These are phyloP conservation scores for Aristolochia californica DNA, from an alignment of 164 flowering plant species.

Conservation along the genomic window DNA sequence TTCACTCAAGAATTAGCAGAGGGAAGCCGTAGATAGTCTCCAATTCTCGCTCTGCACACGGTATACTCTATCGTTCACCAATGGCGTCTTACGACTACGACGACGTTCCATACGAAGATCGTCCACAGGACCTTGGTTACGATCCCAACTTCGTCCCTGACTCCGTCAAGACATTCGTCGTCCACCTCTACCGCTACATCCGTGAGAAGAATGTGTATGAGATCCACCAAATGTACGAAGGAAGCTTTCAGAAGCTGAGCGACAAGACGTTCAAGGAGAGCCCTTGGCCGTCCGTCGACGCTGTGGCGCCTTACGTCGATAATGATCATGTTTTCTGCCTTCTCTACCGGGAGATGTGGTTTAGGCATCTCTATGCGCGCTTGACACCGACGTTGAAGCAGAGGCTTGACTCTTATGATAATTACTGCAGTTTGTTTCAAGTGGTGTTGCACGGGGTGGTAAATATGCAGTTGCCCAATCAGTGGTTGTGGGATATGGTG, in stretches of 20 bases:
- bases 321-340: constrained; percentile 96
- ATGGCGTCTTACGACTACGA: constrained; percentile 26
- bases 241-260: constrained; percentile 66
- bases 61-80: neutral
- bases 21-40: neutral
- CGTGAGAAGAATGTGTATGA: constrained; percentile 96
- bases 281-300: constrained; percentile 95
- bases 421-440: constrained; percentile 79
- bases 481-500: constrained; percentile 99
- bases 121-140: constrained; percentile 32
- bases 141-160: constrained; percentile 95
- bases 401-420: constrained; percentile 90
- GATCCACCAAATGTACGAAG: constrained; percentile 97
- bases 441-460: constrained; percentile 92
- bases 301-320: constrained; percentile 70
- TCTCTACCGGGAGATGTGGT: constrained; percentile 96
- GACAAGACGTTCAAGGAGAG: constrained; percentile 81
- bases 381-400: constrained; percentile 63
- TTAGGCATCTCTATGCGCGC: constrained; percentile 77
- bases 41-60: neutral
- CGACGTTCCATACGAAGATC: constrained; percentile 14
- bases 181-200: constrained; percentile 89
- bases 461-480: constrained; percentile 94
- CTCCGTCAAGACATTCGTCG: constrained; percentile 86
- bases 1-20: neutral